Conservation (phyloP, 1,284 basidiomycete species). For the Ganoderma sp. region DNA sequence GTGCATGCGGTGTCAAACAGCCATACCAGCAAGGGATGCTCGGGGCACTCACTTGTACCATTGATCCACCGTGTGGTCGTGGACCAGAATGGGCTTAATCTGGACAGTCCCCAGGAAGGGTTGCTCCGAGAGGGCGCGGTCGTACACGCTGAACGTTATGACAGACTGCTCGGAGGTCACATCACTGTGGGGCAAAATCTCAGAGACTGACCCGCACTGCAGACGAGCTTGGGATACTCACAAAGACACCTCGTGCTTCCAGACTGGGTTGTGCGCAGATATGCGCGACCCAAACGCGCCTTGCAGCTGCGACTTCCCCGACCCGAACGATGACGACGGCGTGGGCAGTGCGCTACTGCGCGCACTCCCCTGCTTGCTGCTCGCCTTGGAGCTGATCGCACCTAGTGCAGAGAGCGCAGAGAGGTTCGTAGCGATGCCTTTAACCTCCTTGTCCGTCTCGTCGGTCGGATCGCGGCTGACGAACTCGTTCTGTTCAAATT, state of each 20-base stretch:
- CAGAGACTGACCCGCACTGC: constrained; percentile 17
- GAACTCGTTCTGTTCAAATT: constrained; percentile 99
- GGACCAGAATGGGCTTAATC: constrained; percentile 87
- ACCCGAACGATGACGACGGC: constrained; percentile 49
- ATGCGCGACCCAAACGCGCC: constrained; percentile 64
- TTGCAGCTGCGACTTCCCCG: constrained; percentile 38
- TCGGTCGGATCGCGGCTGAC: constrained; percentile 90
- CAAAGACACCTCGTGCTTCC: constrained; percentile 99
- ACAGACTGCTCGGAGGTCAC: constrained; percentile 91
- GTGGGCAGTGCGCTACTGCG: constrained; percentile 43
- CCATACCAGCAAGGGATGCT: background rate
- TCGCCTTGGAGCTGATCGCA: constrained; percentile 66
- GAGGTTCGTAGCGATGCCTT: constrained; percentile 73
- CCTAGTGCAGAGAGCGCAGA: constrained; percentile 72
- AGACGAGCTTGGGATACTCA: constrained; percentile 51
- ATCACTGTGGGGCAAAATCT: constrained; percentile 64
- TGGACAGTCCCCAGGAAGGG: constrained; percentile 92
- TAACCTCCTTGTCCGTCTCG: constrained; percentile 86
- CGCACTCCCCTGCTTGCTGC: constrained; percentile 34
- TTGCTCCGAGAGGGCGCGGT: constrained; percentile 82
- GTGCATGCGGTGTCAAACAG: background rate
- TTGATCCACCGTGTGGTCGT: constrained; percentile 95
- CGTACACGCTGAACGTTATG: constrained; percentile 92
- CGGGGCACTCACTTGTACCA: constrained; percentile 85
- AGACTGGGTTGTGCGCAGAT: constrained; percentile 89